These are phyloP conservation scores for Ammopiptanthus mongolicus DNA, from an alignment of 306 rosid species.

Conservation along the genomic window DNA sequence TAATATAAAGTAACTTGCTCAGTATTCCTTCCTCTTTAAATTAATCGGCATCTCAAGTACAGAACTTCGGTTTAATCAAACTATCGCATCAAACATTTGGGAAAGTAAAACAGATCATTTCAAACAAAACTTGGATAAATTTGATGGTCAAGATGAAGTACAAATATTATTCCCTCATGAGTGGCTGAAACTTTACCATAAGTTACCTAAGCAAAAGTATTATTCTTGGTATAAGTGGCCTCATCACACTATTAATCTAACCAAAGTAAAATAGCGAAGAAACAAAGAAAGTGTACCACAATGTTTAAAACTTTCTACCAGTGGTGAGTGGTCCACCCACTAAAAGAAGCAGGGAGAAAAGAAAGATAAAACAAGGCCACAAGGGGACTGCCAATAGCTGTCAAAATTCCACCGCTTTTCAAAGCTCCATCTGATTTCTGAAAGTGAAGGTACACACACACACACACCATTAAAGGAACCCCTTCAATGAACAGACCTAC, in stretches of 20 bases:
- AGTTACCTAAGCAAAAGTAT: slow-evolving; percentile 10
- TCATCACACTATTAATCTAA: slow-evolving; percentile 4
- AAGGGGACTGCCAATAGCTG: too few species aligned
- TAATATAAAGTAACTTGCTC: slow-evolving; percentile 15
- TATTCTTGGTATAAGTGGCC: neutral
- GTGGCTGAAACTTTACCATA: slow-evolving; percentile 29
- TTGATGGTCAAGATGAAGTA: neutral
- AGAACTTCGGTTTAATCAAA: slow-evolving; percentile 9
- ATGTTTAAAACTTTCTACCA: slow-evolving; percentile 2
- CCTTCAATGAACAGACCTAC: neutral
- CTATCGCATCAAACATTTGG: neutral
- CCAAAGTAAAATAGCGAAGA: slow-evolving; percentile 6
- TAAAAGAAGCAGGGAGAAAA: neutral
- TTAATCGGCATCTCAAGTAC: slow-evolving; percentile 21
- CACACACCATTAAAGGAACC: slow-evolving; percentile 1
- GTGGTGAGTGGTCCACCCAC: slow-evolving; percentile 40
- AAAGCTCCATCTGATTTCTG: slow-evolving; percentile 7
- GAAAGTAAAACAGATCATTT: neutral
- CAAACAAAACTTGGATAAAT: neutral
- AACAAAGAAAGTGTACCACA: neutral
- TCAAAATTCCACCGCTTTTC: slow-evolving; percentile 10
- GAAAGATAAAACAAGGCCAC: neutral
- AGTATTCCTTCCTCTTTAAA: slow-evolving; percentile 9
- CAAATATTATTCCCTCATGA: slow-evolving; percentile 26
- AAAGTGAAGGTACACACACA: slow-evolving; percentile 18